A percentile compares a stretch with the other conserved stretches of the same genome.
Conservation (phyloP, 495 filamentous ascomycete species). For the Talaromyces stipitatus region DNA sequence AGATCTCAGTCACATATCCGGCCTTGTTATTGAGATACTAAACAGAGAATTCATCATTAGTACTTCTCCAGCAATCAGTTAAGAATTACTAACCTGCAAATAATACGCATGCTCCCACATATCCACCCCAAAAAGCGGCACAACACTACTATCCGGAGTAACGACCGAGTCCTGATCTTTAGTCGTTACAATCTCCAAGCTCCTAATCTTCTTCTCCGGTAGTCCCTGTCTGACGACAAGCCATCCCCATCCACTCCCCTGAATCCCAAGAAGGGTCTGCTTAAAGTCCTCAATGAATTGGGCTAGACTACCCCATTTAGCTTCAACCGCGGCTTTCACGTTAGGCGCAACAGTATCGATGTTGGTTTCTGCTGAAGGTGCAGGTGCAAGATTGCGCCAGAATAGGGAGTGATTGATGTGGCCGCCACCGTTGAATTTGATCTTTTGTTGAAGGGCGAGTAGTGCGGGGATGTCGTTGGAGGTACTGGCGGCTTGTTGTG, state of each 20-base stretch:
- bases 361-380: conserved; percentile 54
- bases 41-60: conserved; percentile 32
- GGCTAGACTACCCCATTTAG: conserved; percentile 63
- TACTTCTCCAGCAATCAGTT: conserved; percentile 4
- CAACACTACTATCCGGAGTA: conserved; percentile 43
- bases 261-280: conserved; percentile 67
- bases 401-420: conserved; percentile 92
- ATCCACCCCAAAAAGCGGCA: conserved; percentile 83
- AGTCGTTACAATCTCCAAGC: conserved; percentile 63
- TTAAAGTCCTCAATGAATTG: conserved; percentile 62
- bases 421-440: conserved; percentile 94
- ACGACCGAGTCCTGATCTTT: conserved; percentile 88
- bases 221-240: conserved; percentile 40
- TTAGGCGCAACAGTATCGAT: conserved; percentile 47
- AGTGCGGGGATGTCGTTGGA: conserved; percentile 46
- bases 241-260: conserved; percentile 95
- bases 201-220: conserved; percentile 44
- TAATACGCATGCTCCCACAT: conserved; percentile 94
- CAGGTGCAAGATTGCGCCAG: conserved; percentile 83
- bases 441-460: conserved; percentile 69
- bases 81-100: conserved; percentile 31
- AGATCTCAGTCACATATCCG: conserved; percentile 86
- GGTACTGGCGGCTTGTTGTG: conserved; percentile 38
- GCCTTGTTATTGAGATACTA: conserved; percentile 97
- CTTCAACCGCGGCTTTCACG: conserved; percentile 52